Evolutionary conservation across 345 rosid species (phyloP).

Genomic region (Corymbia maculata): DNA sequence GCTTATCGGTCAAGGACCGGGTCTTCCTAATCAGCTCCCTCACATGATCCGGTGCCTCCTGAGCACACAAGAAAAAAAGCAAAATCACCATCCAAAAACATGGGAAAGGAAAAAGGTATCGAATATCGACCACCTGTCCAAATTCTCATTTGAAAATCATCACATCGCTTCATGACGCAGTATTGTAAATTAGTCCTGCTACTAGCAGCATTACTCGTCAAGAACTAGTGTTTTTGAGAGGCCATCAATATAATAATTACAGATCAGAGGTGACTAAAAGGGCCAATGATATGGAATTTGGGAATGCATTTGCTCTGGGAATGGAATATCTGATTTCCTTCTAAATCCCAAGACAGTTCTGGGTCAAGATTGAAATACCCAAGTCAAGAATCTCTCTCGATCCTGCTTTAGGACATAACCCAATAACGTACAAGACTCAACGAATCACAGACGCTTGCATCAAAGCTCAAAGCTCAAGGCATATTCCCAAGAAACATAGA

Average conservation of each 20-base stretch:
- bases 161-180: background rate
- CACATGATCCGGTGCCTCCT: conserved; percentile 69
- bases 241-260: background rate
- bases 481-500: background rate
- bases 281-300: background rate
- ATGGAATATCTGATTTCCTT: background rate
- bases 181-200: background rate
- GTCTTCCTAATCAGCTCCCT: conserved; percentile 65
- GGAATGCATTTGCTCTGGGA: background rate
- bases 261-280: background rate
- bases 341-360: background rate
- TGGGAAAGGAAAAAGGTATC: background rate
- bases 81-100: background rate
- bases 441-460: background rate
- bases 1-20: conserved; percentile 52
- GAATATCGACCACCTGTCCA: background rate
- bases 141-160: background rate
- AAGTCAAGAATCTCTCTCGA: background rate
- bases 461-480: background rate
- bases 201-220: background rate
- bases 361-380: background rate
- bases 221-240: background rate
- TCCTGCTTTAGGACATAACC: background rate
- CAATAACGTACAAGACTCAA: background rate
- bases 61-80: background rate